phyloP scores from a whole-genome alignment of 352 stramenopile genomes.

The Thalassiosira mediterranea region DNA sequence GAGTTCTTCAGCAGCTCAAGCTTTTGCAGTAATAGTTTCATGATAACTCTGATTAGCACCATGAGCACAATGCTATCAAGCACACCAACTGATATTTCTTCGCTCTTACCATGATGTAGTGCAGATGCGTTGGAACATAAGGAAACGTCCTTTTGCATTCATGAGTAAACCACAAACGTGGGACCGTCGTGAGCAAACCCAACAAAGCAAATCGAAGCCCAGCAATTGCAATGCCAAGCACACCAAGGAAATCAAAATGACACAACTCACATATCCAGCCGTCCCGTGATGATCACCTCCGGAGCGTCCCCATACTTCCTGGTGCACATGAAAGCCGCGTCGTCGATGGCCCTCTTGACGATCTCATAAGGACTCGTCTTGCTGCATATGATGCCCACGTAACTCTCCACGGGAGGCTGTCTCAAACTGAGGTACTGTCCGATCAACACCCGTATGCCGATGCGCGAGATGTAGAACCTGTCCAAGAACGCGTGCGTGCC shows the following conservation, averaged over 20 bases:
- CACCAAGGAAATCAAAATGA: not conserved
- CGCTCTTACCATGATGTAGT: conserved; percentile 54
- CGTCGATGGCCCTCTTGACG: conserved; percentile 95
- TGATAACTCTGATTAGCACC: conserved; percentile 92
- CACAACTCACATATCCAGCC: conserved; percentile 90
- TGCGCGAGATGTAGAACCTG: conserved; percentile 98
- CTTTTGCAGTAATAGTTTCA: conserved; percentile 99
- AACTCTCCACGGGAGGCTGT: conserved; percentile 81
- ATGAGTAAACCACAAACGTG: too few species aligned
- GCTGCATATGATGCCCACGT: conserved; percentile 93
- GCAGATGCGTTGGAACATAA: conserved; percentile 89
- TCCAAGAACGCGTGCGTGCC: conserved; percentile 98
- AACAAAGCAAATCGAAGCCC: not conserved
- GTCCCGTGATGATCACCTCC: conserved; percentile 96
- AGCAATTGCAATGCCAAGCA: not conserved
- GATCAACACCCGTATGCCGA: conserved; percentile 99
- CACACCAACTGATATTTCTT: too few species aligned
- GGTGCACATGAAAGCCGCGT: conserved; percentile 98
- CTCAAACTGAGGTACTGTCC: conserved; percentile 96
- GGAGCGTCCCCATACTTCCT: conserved; percentile 98
- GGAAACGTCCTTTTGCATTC: conserved; percentile 89
- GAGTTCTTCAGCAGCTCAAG: conserved; percentile 99
- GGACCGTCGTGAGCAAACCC: too few species aligned
- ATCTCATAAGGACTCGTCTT: conserved; percentile 96
- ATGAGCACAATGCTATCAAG: too few species aligned